Base-by-base conservation (phyloP, 2,329 filamentous ascomycete species). In the Sarocladium strictum region DNA sequence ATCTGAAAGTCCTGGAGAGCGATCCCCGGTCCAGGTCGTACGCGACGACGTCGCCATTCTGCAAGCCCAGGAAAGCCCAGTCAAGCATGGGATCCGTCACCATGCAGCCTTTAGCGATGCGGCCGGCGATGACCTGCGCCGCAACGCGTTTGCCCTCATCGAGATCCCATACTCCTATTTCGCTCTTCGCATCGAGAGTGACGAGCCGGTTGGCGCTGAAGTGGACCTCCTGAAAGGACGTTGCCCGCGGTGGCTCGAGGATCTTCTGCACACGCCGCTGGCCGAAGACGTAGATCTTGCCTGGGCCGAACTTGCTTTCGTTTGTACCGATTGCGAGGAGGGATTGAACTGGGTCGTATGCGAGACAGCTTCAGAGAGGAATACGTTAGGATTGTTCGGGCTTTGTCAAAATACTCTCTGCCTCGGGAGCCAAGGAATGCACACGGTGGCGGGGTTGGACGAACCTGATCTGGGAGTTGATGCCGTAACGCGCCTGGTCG, bases 281-380 rank as follows among this genome's bases (percentile, higher is more conserved):
- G 41, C 94, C 94, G 67, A 94, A 86, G 62, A 99, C 75, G 70
- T 96, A 96, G 67, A 99, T 88, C 67, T 92, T 86, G 23, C 93
- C 93, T 32, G 84, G 83, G 56, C 91, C 91, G 65, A 89, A 96
- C 64, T 88, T 85, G 60, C 87, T 90, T 71, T 95, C 88, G 67
- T 85, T 89, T 40, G 94, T 99, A 57, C 91, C 94, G 59, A 97
- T 83, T 40, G 94, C 94, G 53, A 99, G 79, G 55, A 99, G 84
- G 26, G 92, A 96, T 68, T 99, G 94, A 12, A 97, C 80, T 1
- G 94, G 92, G 61, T 97, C 92, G 74, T 96, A 97, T 57, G 91
- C 88, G 60, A 97, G 75, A 59, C 87, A 88, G 63, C 89, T 90
- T 63, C 80, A 77, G 62, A 81, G 10, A 21, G 3, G 15, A 19